These are phyloP conservation scores for Phytophthora cactorum DNA, from an alignment of 352 stramenopile species.

Conservation along the genomic window DNA sequence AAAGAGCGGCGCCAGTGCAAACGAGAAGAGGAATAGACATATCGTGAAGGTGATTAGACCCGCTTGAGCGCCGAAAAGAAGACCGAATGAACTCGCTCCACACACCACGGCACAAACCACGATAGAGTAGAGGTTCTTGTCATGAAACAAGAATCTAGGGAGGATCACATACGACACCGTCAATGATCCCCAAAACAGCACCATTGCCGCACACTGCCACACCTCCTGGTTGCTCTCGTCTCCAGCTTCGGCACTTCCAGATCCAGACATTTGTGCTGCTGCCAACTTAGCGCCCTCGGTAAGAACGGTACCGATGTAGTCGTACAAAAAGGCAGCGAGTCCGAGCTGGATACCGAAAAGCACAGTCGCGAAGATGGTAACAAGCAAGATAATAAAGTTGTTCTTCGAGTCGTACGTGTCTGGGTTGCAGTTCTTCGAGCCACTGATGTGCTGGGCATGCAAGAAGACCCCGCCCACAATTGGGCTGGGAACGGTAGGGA, in stretches of 20 bases:
- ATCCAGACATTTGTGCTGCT: constrained; percentile 15
- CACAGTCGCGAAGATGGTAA: constrained; percentile 81
- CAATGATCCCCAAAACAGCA: constrained; percentile 75
- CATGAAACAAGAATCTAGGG: constrained; percentile 78
- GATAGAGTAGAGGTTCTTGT: constrained; percentile 80
- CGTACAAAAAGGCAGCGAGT: constrained; percentile 80
- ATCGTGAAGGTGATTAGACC: constrained; percentile 59
- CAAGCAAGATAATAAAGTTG: constrained; percentile 86
- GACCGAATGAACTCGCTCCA: constrained; percentile 65
- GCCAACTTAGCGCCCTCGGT: constrained; percentile 24
- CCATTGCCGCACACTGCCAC: constrained; percentile 73
- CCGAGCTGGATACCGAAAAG: constrained; percentile 82
- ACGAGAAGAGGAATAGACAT: constrained; percentile 68
- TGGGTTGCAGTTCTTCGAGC: constrained; percentile 76
- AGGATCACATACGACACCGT: constrained; percentile 81
- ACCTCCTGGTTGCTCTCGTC: constrained; percentile 39
- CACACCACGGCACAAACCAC: constrained; percentile 72
- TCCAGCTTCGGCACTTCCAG: constrained; percentile 19
- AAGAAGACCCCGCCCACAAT: constrained; percentile 87
- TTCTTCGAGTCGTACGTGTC: constrained; percentile 85
- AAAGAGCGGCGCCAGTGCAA: constrained; percentile 77
- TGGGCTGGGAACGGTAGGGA: constrained; percentile 80
- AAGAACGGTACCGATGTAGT: constrained; percentile 77
- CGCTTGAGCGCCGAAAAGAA: constrained; percentile 67
- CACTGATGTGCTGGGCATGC: constrained; percentile 76